Percentiles rank a stretch among this genome's conserved stretches.
These are phyloP conservation scores for Barbarea vulgaris DNA, from an alignment of 345 rosid species.

Conservation along the genomic window DNA sequence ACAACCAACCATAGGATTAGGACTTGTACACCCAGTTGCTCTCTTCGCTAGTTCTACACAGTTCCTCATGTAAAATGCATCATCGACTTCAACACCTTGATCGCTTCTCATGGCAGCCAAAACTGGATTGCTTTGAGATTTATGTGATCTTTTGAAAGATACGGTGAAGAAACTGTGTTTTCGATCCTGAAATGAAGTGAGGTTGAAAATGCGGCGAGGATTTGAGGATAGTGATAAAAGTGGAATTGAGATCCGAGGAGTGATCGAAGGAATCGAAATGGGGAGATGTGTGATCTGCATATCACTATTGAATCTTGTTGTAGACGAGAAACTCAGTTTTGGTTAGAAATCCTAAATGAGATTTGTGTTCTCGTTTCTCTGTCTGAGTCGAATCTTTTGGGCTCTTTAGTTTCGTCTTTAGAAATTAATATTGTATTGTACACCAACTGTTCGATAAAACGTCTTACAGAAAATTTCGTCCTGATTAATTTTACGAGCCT, in stretches of 20 bases:
- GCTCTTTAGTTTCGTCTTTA: not conserved
- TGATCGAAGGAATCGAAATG: conserved; percentile 7
- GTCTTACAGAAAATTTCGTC: not conserved
- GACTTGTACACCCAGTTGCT: conserved; percentile 82
- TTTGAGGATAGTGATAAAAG: conserved; percentile 1
- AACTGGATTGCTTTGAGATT: conserved; percentile 27
- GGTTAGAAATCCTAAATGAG: not conserved
- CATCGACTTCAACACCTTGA: conserved; percentile 40
- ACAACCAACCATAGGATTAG: conserved; percentile 97
- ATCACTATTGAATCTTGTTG: not conserved
- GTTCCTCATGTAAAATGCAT: conserved; percentile 70
- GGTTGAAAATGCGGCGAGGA: conserved; percentile 12
- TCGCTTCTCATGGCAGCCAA: conserved; percentile 39
- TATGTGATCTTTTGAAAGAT: conserved; percentile 26
- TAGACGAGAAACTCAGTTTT: not conserved
- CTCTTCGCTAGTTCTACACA: conserved; percentile 79
- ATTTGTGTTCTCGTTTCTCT: not conserved
- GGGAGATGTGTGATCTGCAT: conserved; percentile 36
- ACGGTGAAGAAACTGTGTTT: not conserved
- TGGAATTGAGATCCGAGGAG: conserved; percentile 20
- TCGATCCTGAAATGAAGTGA: conserved; percentile 13
- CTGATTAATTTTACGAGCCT: conserved; percentile 1
- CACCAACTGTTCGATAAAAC: conserved; percentile 35
- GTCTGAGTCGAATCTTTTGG: not conserved
- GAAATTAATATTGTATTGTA: not conserved